Evolutionary conservation across 2,329 filamentous ascomycete genomes (phyloP).

Genomic region (Cercospora beticola): DNA sequence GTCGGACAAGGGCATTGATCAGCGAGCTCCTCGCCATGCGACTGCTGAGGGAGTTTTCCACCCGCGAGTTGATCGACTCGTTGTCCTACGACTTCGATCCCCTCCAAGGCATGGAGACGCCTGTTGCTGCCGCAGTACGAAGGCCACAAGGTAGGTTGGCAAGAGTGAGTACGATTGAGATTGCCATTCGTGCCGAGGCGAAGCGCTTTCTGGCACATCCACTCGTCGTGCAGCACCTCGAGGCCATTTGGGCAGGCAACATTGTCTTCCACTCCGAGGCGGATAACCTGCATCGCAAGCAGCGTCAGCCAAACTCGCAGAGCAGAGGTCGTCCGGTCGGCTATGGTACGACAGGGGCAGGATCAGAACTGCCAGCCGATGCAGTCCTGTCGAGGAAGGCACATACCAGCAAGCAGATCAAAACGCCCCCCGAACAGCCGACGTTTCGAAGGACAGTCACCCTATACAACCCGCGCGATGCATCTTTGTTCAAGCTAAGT

Average conservation of each 20-base stretch:
- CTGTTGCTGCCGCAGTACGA: slow-evolving; percentile 42
- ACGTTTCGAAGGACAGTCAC: slow-evolving; percentile 70
- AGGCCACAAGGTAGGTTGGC: slow-evolving; percentile 60
- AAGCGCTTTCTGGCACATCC: slow-evolving; percentile 92
- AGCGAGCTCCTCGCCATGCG: slow-evolving; percentile 90
- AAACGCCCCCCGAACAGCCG: slow-evolving; percentile 31
- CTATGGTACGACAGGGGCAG: slow-evolving; percentile 43
- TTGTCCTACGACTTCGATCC: slow-evolving; percentile 95
- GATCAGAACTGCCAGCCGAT: slow-evolving; percentile 35
- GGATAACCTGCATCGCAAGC: slow-evolving; percentile 74
- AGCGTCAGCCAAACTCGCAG: slow-evolving; percentile 39
- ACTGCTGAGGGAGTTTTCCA: slow-evolving; percentile 83
- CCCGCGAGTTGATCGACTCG: slow-evolving; percentile 87
- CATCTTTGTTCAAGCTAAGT: slow-evolving; percentile 88
- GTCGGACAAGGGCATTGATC: slow-evolving; percentile 79
- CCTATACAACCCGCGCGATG: slow-evolving; percentile 85
- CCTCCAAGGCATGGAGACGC: slow-evolving; percentile 70
- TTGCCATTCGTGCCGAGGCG: slow-evolving; percentile 87
- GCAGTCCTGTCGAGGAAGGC: slow-evolving; percentile 33
- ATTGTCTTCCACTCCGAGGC: slow-evolving; percentile 91
- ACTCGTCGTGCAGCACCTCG: slow-evolving; percentile 88
- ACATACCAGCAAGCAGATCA: slow-evolving; percentile 23
- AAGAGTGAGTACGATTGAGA: slow-evolving; percentile 84
- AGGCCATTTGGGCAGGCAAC: slow-evolving; percentile 94
- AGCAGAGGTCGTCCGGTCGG: slow-evolving; percentile 22